Evolutionary conservation across 73 alveolate genomes (phyloP), one percentile per base, ranked within the genome.

Genomic region (Vitrella brassicaformis): DNA sequence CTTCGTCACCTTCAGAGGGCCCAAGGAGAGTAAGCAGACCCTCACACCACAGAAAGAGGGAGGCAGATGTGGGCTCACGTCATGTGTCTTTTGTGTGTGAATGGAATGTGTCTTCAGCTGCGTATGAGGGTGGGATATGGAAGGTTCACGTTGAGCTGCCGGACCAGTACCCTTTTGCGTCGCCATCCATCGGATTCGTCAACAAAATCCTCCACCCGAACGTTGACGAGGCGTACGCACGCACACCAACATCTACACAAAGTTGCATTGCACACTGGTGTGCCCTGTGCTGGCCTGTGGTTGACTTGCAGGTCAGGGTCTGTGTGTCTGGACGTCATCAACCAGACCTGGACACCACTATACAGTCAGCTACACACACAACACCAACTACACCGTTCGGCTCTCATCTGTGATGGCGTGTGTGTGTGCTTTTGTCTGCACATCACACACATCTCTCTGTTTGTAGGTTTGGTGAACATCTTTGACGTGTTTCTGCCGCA

Each of bases 341-440:
- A 94, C 73, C 90, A 93, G 77, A 90, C 97, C 56, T 94, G 99
- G 97, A 89, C 96, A 28, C 98, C 99, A 0, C 87, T 93, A 93
- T 86, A 39, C 56, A 39, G 56, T 39, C 56, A 39, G 56, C 14
- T n/a, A n/a, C n/a, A n/a, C n/a, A n/a, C n/a, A n/a, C n/a, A n/a
- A n/a, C n/a, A n/a, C n/a, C n/a, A n/a, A n/a, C n/a, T n/a, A n/a
- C n/a, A n/a, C n/a, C n/a, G n/a, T n/a, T n/a, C n/a, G n/a, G n/a
- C n/a, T n/a, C n/a, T n/a, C n/a, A n/a, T n/a, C n/a, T n/a, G n/a
- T n/a, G n/a, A n/a, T n/a, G n/a, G n/a, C n/a, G n/a, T n/a, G n/a
- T n/a, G n/a, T n/a, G n/a, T n/a, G n/a, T n/a, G n/a, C n/a, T n/a
- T n/a, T n/a, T n/a, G n/a, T n/a, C n/a, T n/a, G n/a, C n/a, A n/a